Base-by-base conservation (phyloP, 495 filamentous ascomycete species). In the Lasiosphaeris hirsuta region DNA sequence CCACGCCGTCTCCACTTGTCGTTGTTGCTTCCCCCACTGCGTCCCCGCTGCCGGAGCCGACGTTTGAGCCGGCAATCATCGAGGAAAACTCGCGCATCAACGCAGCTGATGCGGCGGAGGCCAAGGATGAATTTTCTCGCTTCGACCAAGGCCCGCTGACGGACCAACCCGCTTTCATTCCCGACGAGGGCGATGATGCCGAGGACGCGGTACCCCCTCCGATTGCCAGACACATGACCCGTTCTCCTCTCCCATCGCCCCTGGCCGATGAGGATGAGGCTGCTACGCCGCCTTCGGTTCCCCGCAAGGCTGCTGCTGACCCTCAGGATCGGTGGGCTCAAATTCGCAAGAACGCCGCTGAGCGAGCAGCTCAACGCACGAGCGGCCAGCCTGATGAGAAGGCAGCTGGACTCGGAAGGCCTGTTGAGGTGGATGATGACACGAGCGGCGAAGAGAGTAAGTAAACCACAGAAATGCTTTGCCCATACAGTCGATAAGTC, bases 371-470 rank as follows among this genome's bases (percentile, higher is more conserved):
- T 8, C 70, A 70, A 50, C 73, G 81, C 41, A 30, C 75, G 78
- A 43, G 78, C 78, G 13, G 86, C 23, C 23, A 89, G 63, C 49
- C 60, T 3, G 86, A 90, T 61, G 79, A 84, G 51, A 80, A 75
- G 65, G 71, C 73, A 48, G 77, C 78, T 44, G 78, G 69, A 13
- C 69, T 79, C 57, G 79, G 76, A 63, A 72, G 75, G 58, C 79
- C 80, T 48, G 83, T 82, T 3, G 86, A 78, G 50, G 72, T 68
- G 14, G 79, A 92, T 56, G 91, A 96, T 65, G 90, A 96, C 58
- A 94, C 89, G 15, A 96, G 89, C 67, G 92, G 89, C 15, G 95
- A 98, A 81, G 94, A 98, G 78, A 96, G 92, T 91, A 81, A 84
- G 90, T 84, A 40, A 37, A 38, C 36, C 1, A n/a, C 4, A 9